phyloP scores from a whole-genome alignment of 768 basidiomycete genomes.

The Boletus rex-veris region DNA sequence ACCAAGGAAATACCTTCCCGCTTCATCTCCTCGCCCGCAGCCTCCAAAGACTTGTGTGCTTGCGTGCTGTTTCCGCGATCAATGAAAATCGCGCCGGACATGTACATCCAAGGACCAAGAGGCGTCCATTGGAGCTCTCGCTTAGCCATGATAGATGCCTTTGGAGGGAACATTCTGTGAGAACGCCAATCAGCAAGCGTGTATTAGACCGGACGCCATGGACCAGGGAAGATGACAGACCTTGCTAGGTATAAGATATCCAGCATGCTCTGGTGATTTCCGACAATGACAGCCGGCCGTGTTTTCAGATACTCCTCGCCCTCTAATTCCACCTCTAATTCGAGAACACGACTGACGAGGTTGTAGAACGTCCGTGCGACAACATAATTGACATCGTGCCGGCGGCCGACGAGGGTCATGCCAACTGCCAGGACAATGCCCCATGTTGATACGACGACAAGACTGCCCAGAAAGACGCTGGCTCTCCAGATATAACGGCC shows the following conservation, averaged over 20 bases:
- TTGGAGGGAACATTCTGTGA: conserved; percentile 73
- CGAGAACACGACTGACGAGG: conserved; percentile 59
- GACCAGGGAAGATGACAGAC: conserved; percentile 36
- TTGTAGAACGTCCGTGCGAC: conserved; percentile 83
- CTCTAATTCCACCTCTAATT: conserved; percentile 73
- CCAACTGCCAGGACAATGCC: conserved; percentile 66
- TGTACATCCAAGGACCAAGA: conserved; percentile 86
- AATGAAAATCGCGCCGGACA: conserved; percentile 89
- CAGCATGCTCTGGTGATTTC: conserved; percentile 92
- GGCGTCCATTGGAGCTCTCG: conserved; percentile 83
- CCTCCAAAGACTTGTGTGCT: conserved; percentile 72
- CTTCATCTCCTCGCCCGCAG: conserved; percentile 80
- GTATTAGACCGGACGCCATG: conserved; percentile 3
- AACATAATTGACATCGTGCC: conserved; percentile 77
- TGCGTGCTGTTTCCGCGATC: conserved; percentile 76
- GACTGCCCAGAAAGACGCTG: conserved; percentile 66
- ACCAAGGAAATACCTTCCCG: conserved; percentile 67
- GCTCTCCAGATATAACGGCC: conserved; percentile 72
- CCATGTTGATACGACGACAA: conserved; percentile 68
- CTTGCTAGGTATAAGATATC: conserved; percentile 81
- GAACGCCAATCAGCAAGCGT: conserved; percentile 3
- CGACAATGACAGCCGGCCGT: conserved; percentile 73
- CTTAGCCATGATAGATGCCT: conserved; percentile 90
- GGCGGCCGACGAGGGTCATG: conserved; percentile 62
- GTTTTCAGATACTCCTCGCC: conserved; percentile 76